Base-by-base conservation (phyloP, 768 basidiomycete species). In the Mycena floridula region DNA sequence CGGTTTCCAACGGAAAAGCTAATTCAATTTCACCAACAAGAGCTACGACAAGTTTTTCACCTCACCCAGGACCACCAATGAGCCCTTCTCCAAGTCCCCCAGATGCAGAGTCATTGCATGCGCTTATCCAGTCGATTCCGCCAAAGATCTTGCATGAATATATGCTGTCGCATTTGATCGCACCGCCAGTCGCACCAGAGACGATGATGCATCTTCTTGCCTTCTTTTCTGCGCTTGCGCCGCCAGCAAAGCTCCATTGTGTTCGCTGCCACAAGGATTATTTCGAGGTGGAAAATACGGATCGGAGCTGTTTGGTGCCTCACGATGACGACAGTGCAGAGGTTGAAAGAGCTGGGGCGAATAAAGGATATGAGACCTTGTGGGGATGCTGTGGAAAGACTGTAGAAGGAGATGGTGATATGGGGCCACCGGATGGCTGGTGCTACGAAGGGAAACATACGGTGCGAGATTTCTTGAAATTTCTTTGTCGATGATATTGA, bases 401-500 rank as follows among this genome's bases (percentile, higher is more conserved):
- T 0, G 81, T 80, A 5, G 81, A 86, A 21, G 87, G 87, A 0
- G 79, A 83, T 50, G 87, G 88, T 1, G 82, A 86, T 49, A 82
- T 83, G 65, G 87, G 87, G 0, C 87, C 88, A 1, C 88, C 87
- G 1, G 85, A 88, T 56, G 88, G 87, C 1, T 90, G 85, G 85
- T 90, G 87, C 54, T 89, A 88, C 54, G 86, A 89, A 59, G 87
- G 87, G 3, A 76, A 73, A 59, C 87, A 90, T 59, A 89, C 87
- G 7, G 81, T 82, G 41, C 48, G 79, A 73, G 35, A 46, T 56
- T 40, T 25, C 15, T 23, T 18, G 39, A 25, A 16, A 49, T 40
- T 28, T 37, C 18, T 7, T 32, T 9, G 40, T 25, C 25, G 7
- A 18, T 22, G 41, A 3, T 21, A 46, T 36, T 1, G 18, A 9